phyloP scores from a whole-genome alignment of 768 basidiomycete genomes.

The Polyporus arcularius region DNA sequence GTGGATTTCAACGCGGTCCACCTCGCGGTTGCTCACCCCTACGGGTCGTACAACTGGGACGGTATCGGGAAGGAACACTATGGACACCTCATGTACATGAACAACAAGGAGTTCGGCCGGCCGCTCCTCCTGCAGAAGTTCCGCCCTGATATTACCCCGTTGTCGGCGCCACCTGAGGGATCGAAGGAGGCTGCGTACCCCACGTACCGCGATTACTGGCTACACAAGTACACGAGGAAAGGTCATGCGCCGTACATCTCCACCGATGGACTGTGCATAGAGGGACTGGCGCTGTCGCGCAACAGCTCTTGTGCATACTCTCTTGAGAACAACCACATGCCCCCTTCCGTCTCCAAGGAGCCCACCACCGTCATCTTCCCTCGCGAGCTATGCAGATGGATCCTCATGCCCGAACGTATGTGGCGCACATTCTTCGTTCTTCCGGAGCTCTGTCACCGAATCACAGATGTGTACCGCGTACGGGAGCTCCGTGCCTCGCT shows the following conservation, averaged over 20 bases:
- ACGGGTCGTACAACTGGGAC: slow-evolving; percentile 58
- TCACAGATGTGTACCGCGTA: slow-evolving; percentile 67
- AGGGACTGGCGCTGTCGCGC: slow-evolving; percentile 48
- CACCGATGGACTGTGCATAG: slow-evolving; percentile 61
- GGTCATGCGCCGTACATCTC: slow-evolving; percentile 44
- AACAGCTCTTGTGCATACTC: slow-evolving; percentile 23
- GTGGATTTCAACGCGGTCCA: slow-evolving; percentile 64
- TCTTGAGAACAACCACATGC: slow-evolving; percentile 30
- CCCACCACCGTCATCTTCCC: slow-evolving; percentile 37
- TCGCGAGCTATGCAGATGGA: slow-evolving; percentile 50
- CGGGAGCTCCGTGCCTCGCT: slow-evolving; percentile 52
- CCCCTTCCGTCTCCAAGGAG: slow-evolving; percentile 12
- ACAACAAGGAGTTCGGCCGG: slow-evolving; percentile 55
- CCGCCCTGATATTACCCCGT: slow-evolving; percentile 65
- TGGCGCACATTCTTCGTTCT: slow-evolving; percentile 56
- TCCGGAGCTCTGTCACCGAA: slow-evolving; percentile 65
- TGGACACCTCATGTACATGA: slow-evolving; percentile 54
- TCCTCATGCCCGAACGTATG: slow-evolving; percentile 53
- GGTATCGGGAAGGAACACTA: slow-evolving; percentile 50
- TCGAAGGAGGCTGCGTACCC: slow-evolving; percentile 47
- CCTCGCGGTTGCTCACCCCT: slow-evolving; percentile 47
- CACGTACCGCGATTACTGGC: slow-evolving; percentile 64
- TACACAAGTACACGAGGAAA: slow-evolving; percentile 55
- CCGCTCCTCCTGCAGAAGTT: slow-evolving; percentile 57
- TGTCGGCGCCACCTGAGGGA: slow-evolving; percentile 54